phyloP scores from a whole-genome alignment of 2,329 filamentous ascomycete species.

The Fusarium cyanostomum region DNA sequence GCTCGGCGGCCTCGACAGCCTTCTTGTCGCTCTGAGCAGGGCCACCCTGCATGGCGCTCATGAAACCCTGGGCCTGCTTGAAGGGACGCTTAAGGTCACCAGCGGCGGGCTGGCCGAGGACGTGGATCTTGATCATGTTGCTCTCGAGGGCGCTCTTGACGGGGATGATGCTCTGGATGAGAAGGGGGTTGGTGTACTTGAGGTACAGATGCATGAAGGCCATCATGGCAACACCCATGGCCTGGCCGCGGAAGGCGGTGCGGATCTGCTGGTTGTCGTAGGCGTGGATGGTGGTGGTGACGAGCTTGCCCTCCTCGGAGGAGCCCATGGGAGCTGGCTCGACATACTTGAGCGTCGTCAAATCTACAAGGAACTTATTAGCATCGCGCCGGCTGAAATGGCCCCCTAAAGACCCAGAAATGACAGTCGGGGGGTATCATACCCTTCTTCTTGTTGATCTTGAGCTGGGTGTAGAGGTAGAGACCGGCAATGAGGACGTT shows the following conservation, averaged over 20 bases:
- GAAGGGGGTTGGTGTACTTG: slow-evolving; percentile 98
- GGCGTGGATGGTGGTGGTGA: slow-evolving; percentile 95
- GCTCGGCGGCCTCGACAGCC: slow-evolving; percentile 82
- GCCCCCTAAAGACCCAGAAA: background rate
- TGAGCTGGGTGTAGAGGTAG: slow-evolving; percentile 84
- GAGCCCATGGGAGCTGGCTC: slow-evolving; percentile 94
- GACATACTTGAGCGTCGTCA: slow-evolving; percentile 98
- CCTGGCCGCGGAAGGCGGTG: slow-evolving; percentile 84
- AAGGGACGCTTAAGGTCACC: slow-evolving; percentile 96
- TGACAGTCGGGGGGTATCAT: slow-evolving; percentile 45
- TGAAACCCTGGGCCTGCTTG: slow-evolving; percentile 85
- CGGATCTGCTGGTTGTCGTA: slow-evolving; percentile 92
- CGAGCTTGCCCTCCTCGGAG: slow-evolving; percentile 91
- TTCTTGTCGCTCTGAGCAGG: slow-evolving; percentile 92
- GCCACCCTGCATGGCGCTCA: slow-evolving; percentile 78
- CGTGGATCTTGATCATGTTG: slow-evolving; percentile 95
- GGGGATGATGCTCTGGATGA: slow-evolving; percentile 98
- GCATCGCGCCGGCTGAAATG: background rate
- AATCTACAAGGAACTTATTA: slow-evolving; percentile 66
- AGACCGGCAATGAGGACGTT: slow-evolving; percentile 85
- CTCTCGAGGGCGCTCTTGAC: slow-evolving; percentile 94
- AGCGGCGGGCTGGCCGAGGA: slow-evolving; percentile 84
- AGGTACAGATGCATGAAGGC: slow-evolving; percentile 98
- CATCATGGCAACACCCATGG: slow-evolving; percentile 99
- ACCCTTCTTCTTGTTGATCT: slow-evolving; percentile 99